A percentile compares a stretch with the other conserved stretches of the same genome.
These are phyloP conservation scores for Aspergillus ochraceus DNA, from an alignment of 2,329 filamentous ascomycete genomes.

Conservation along the genomic window DNA sequence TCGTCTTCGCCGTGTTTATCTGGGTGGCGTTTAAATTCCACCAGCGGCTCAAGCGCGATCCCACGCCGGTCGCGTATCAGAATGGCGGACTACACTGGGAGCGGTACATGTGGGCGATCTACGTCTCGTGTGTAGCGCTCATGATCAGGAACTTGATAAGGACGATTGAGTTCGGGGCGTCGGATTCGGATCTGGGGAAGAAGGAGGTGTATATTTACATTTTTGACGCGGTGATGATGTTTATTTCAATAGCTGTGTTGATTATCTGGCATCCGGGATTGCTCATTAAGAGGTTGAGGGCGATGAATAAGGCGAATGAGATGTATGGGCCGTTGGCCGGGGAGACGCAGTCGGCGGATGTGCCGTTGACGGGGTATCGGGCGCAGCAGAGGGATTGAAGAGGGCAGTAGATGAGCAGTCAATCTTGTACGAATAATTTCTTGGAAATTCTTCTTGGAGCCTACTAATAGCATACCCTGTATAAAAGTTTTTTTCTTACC, in stretches of 20 bases:
- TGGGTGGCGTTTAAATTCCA: constrained; percentile 27
- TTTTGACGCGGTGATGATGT: constrained; percentile 24
- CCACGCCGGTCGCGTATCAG: constrained; percentile 17
- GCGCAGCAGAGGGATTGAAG: background rate
- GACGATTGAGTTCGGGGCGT: constrained; percentile 31
- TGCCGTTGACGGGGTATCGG: constrained; percentile 17
- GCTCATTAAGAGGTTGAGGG: constrained; percentile 16
- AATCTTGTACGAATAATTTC: too few relatives aligned
- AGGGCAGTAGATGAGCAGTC: too few relatives aligned
- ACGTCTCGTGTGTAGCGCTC: constrained; percentile 28
- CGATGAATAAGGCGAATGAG: constrained; percentile 12
- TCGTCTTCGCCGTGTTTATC: constrained; percentile 30
- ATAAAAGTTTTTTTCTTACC: too few relatives aligned
- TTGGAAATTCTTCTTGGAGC: too few relatives aligned
- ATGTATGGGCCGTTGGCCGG: constrained; percentile 6
- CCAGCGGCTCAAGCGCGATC: constrained; percentile 11
- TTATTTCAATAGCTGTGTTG: constrained; percentile 13
- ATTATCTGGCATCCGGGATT: constrained; percentile 27
- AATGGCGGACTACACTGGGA: constrained; percentile 24
- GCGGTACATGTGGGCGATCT: constrained; percentile 16
- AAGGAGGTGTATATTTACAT: constrained; percentile 35
- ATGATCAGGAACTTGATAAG: constrained; percentile 36
- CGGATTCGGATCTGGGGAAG: constrained; percentile 32
- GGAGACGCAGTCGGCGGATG: constrained; percentile 10
- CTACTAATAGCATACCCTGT: too few relatives aligned